These are phyloP conservation scores for Solanum paucissectum DNA, from an alignment of 257 asterid species.

Conservation along the genomic window DNA sequence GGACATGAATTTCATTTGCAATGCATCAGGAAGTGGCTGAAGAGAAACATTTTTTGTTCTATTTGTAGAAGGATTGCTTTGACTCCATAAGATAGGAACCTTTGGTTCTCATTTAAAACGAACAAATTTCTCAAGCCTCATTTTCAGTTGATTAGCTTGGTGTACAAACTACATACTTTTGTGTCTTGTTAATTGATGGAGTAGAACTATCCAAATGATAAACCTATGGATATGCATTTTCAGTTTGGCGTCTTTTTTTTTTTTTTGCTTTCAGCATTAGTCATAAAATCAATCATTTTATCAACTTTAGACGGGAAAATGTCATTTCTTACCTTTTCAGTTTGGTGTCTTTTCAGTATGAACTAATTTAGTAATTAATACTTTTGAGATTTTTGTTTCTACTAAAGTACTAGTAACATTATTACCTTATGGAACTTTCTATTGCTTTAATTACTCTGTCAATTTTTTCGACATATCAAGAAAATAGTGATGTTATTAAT, in stretches of 20 bases:
- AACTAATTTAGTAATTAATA: not conserved
- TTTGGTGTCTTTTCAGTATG: not conserved
- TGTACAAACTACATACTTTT: not conserved
- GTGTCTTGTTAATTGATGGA: not conserved
- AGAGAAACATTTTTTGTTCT: not conserved
- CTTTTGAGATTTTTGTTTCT: not conserved
- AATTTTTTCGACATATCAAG: not conserved
- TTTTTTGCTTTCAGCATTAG: too few species aligned
- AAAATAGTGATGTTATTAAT: not conserved
- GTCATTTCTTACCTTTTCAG: too few species aligned
- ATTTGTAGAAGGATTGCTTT: not conserved
- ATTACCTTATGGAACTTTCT: not conserved
- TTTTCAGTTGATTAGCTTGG: not conserved
- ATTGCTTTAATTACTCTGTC: not conserved
- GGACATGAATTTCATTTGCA: not conserved
- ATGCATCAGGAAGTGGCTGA: not conserved
- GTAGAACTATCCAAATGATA: not conserved
- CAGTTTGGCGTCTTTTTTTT: too few species aligned
- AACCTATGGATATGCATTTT: not conserved
- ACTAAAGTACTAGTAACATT: not conserved
- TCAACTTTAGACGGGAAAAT: too few species aligned
- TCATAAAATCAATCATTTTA: too few species aligned
- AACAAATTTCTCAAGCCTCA: too few species aligned
- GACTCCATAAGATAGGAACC: not conserved
- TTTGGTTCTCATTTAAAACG: too few species aligned